Base-by-base conservation (phyloP, 2,329 filamentous ascomycete species). In the Cordyceps tenuipes region DNA sequence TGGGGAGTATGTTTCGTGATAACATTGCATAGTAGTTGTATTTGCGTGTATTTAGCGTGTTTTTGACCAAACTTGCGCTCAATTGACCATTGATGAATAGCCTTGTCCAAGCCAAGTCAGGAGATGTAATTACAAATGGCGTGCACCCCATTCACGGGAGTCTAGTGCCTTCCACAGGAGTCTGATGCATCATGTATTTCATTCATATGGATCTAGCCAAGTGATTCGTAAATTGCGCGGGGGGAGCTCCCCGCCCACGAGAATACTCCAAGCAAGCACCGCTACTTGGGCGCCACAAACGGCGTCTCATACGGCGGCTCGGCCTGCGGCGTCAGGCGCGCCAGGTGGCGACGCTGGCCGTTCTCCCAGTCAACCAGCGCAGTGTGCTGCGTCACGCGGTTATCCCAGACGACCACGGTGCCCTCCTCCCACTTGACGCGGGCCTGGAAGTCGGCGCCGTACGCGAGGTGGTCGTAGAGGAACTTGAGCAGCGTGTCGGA, bases 401-500 rank as follows among this genome's bases (percentile, higher is more conserved):
- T 91, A 71, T 91, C 89, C 88, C 88, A 92, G 1, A 91, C 85
- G 3, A 91, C 86, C 0, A 92, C 89, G 0, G 87, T 91, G 10
- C 83, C 82, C 41, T 82, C 77, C 64, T 83, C 83, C 88, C 88
- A 92, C 69, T 87, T 87, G 46, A 93, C 79, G 29, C 85, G 77
- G 5, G 81, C 85, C 65, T 88, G 84, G 50, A 84, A 73, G 69
- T 89, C 87, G 50, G 85, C 83, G 50, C 73, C 73, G 17, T 68
- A 68, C 1, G 70, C 69, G 34, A 77, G 73, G 61, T 77, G 75
- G 68, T 73, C 70, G 63, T 74, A 89, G 5, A 90, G 75, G 70
- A 90, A 86, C 66, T 87, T 83, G 48, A 90, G 77, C 8, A 89
- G 75, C 55, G 78, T 79, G 63, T 92, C 89, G 5, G 84, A 88